These are phyloP conservation scores for Termitomyces sp. DNA, from an alignment of 768 basidiomycete genomes.

Conservation along the genomic window DNA sequence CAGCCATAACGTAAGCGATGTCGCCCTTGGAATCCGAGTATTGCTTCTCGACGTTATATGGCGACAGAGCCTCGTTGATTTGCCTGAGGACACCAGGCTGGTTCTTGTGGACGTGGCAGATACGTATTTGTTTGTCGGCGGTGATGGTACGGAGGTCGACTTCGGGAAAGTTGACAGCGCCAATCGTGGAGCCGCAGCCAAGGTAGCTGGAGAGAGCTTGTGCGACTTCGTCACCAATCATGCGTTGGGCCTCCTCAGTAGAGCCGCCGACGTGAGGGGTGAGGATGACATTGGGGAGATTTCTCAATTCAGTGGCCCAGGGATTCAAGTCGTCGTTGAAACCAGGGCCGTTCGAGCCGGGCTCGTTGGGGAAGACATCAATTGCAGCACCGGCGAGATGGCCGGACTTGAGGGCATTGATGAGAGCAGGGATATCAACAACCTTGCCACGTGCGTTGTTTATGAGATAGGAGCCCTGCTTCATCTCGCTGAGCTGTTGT, in stretches of 20 bases:
- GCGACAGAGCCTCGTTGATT: constrained; percentile 91
- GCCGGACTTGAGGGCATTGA: constrained; percentile 75
- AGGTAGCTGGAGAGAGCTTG: constrained; percentile 84
- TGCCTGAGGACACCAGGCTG: constrained; percentile 91
- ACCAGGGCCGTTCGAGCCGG: constrained; percentile 82
- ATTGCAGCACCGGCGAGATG: constrained; percentile 87
- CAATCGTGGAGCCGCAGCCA: constrained; percentile 85
- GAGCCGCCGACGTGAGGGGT: constrained; percentile 99
- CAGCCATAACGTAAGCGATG: constrained; percentile 93
- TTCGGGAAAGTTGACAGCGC: constrained; percentile 98
- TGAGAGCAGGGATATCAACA: constrained; percentile 90
- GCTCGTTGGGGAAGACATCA: constrained; percentile 95
- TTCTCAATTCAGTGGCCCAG: constrained; percentile 76
- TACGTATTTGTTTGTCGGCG: constrained; percentile 72
- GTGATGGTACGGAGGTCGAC: constrained; percentile 93
- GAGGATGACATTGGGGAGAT: constrained; percentile 87
- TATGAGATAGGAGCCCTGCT: constrained; percentile 90
- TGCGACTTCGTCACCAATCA: constrained; percentile 96
- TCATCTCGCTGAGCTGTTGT: constrained; percentile 83
- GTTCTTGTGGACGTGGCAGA: constrained; percentile 96
- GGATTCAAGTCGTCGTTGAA: constrained; percentile 88
- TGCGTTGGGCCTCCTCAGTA: constrained; percentile 96
- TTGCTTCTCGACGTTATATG: constrained; percentile 99
- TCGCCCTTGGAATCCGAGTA: constrained; percentile 97
- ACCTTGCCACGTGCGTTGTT: constrained; percentile 97